Conservation (phyloP, 2,329 filamentous ascomycete species). For the Cordyceps cateniannulata region DNA sequence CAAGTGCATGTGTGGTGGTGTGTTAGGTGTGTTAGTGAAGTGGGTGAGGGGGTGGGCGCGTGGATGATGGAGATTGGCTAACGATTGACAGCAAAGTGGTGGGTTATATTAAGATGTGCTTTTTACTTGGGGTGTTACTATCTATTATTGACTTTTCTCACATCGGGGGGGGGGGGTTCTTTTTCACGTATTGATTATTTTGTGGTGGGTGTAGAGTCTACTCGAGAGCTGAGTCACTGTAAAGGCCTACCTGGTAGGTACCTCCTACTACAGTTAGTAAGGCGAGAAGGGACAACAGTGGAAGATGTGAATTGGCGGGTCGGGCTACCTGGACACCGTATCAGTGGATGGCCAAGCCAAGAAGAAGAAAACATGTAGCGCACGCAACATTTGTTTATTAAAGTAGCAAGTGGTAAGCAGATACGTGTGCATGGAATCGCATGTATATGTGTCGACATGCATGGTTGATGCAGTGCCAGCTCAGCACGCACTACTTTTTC, state of each 20-base stretch:
- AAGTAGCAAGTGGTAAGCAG: not conserved
- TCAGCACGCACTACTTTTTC: not conserved
- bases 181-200: too few relatives aligned
- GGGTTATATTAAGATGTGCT: not conserved
- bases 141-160: too few relatives aligned
- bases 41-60: not conserved
- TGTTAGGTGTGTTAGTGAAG: not conserved
- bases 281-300: too few relatives aligned
- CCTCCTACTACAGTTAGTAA: too few relatives aligned
- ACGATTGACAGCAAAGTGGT: too few relatives aligned
- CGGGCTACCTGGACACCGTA: not conserved
- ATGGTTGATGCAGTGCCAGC: slow-evolving; percentile 11
- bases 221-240: too few relatives aligned
- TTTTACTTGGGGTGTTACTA: too few relatives aligned
- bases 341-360: not conserved
- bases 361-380: not conserved
- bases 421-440: not conserved
- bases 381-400: too few relatives aligned
- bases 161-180: too few relatives aligned
- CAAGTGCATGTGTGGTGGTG: not conserved
- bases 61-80: not conserved
- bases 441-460: not conserved
- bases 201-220: too few relatives aligned
- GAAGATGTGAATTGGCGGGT: not conserved
- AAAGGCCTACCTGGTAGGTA: too few relatives aligned